phyloP scores from a whole-genome alignment of 176 grass and related monocot genomes.

The Pontederia paniculata region DNA sequence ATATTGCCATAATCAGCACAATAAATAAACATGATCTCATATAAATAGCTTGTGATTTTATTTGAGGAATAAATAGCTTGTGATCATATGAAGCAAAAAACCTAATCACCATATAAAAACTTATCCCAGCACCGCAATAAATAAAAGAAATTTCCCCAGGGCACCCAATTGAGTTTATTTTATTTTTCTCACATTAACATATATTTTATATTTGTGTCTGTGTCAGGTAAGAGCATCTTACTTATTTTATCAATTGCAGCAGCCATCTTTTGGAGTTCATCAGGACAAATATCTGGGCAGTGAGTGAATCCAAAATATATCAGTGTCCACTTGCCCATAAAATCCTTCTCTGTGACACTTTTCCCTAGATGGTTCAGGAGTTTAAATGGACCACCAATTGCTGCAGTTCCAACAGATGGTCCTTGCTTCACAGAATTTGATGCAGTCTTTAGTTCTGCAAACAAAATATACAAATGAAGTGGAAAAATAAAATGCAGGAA shows the following conservation, averaged over 20 bases:
- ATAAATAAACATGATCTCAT: no score
- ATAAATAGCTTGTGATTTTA: no score
- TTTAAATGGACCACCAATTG: conserved; percentile 63
- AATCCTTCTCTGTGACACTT: conserved; percentile 48
- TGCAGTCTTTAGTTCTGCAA: conserved; percentile 44
- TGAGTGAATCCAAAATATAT: conserved; percentile 74
- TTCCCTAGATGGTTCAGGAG: conserved; percentile 49
- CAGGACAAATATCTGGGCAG: conserved; percentile 74
- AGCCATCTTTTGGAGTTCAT: conserved; percentile 69
- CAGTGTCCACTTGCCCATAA: conserved; percentile 69
- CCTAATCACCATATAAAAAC: no score
- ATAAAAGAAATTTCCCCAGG: no score
- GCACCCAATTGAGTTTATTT: background rate
- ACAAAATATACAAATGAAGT: background rate
- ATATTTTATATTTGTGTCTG: background rate
- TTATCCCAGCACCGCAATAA: no score
- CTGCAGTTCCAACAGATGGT: conserved; percentile 32
- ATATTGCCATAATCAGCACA: background rate
- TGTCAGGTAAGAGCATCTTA: conserved; percentile 17
- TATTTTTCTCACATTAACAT: background rate
- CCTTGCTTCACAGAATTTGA: conserved; percentile 40
- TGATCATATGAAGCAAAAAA: no score
- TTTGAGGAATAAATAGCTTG: no score
- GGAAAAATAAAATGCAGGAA: background rate
- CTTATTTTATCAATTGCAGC: conserved; percentile 61